Percentiles rank a stretch among this genome's conserved stretches.
Evolutionary conservation across 2,329 filamentous ascomycete species (phyloP).

Genomic region (Colletotrichum somersetense): DNA sequence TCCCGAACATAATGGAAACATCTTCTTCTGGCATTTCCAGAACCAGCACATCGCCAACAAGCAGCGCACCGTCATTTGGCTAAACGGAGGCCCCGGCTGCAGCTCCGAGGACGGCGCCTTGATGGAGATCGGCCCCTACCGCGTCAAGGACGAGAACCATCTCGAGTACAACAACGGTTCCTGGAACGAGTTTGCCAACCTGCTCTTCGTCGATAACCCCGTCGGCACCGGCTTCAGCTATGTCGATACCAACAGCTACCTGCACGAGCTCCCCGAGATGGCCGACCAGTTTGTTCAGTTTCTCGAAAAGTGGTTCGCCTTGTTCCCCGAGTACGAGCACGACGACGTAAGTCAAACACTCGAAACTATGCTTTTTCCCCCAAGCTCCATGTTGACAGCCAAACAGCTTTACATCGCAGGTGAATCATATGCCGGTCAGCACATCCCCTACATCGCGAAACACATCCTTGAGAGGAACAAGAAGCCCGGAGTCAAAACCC

Average conservation of each 20-base stretch:
- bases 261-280: constrained; percentile 90
- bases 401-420: constrained; percentile 89
- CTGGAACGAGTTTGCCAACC: constrained; percentile 98
- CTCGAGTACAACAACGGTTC: constrained; percentile 90
- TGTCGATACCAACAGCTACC: constrained; percentile 87
- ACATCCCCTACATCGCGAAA: constrained; percentile 97
- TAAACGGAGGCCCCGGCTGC: constrained; percentile 97
- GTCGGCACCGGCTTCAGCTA: constrained; percentile 98
- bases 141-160: constrained; percentile 79
- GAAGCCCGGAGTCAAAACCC: constrained; percentile 57
- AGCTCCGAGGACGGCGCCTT: constrained; percentile 96
- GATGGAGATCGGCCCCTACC: constrained; percentile 96
- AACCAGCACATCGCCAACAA: constrained; percentile 94
- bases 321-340: constrained; percentile 91
- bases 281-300: constrained; percentile 88
- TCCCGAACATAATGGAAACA: constrained; percentile 86
- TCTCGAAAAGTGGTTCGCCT: constrained; percentile 87
- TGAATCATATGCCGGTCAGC: constrained; percentile 96
- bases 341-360: constrained; percentile 83
- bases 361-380: background rate
- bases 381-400: background rate
- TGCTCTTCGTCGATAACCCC: constrained; percentile 97
- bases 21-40: constrained; percentile 99
- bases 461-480: constrained; percentile 91
- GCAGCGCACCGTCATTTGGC: constrained; percentile 93